A percentile compares a stretch with the other conserved stretches of the same genome.
Evolutionary conservation across 2,329 filamentous ascomycete species (phyloP).

Genomic region (Lasiodiplodia theobromae): DNA sequence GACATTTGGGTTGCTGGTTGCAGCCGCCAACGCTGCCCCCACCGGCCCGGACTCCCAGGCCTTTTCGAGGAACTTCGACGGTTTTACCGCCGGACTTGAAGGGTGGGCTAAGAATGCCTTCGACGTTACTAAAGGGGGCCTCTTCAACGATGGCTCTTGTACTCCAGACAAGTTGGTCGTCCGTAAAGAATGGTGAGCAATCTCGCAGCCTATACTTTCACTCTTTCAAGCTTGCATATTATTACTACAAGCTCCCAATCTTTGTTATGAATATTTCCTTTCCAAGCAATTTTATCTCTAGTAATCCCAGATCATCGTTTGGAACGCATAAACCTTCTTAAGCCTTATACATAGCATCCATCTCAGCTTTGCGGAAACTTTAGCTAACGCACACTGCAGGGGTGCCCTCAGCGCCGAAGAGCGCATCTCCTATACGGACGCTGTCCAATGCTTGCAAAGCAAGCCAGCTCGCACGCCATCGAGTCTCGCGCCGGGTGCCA

Average conservation of each 20-base stretch:
- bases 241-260: neutral
- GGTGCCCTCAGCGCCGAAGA: slow-evolving; percentile 32
- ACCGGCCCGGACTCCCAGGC: neutral
- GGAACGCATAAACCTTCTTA: neutral
- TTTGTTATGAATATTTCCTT: too few relatives aligned
- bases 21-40: neutral
- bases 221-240: neutral
- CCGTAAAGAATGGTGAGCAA: slow-evolving; percentile 27
- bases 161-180: slow-evolving; percentile 23
- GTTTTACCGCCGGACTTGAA: neutral
- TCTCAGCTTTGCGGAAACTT: neutral
- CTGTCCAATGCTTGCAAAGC: slow-evolving; percentile 44
- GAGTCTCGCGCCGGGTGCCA: slow-evolving; percentile 40
- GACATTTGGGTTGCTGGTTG: slow-evolving; percentile 2
- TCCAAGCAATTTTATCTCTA: too few relatives aligned
- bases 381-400: slow-evolving; percentile 1
- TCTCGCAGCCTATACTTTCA: neutral
- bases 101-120: slow-evolving; percentile 16
- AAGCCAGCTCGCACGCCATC: slow-evolving; percentile 42
- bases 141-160: neutral
- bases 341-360: neutral
- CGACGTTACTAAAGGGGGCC: neutral
- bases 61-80: neutral
- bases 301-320: too few relatives aligned
- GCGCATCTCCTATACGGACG: slow-evolving; percentile 45